Evolutionary conservation across 2,329 filamentous ascomycete genomes (phyloP).

Genomic region (Gaeumannomyces tritici): DNA sequence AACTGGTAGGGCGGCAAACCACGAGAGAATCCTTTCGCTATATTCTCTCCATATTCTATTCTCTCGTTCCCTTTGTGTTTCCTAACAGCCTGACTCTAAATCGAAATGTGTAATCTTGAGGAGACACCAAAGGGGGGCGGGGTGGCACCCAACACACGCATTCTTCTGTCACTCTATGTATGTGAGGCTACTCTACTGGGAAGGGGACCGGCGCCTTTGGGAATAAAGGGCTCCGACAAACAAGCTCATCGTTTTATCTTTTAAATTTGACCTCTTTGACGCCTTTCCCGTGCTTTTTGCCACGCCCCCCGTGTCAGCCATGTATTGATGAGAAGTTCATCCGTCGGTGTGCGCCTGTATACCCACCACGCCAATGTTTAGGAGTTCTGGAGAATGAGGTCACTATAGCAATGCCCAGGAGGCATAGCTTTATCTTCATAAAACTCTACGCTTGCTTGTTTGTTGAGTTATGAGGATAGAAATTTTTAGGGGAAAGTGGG

Average conservation of each 20-base stretch:
- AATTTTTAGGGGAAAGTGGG: no score
- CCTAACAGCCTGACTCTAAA: constrained; percentile 12
- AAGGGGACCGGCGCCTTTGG: background rate
- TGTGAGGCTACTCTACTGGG: background rate
- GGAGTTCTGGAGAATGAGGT: background rate
- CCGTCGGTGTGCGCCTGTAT: background rate
- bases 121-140: background rate
- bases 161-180: background rate
- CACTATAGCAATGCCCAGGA: background rate
- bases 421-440: no score
- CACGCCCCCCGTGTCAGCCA: background rate
- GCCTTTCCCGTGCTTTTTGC: background rate
- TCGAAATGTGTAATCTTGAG: constrained; percentile 24
- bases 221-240: background rate
- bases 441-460: no score
- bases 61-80: constrained; percentile 8
- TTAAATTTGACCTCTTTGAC: background rate
- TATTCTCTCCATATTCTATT: constrained; percentile 1
- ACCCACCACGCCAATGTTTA: background rate
- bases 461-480: no score
- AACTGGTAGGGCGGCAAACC: background rate
- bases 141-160: background rate
- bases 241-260: background rate
- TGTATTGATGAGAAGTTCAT: background rate
- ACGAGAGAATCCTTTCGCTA: background rate